These are phyloP conservation scores for Tetratostichococcus sp. DNA, from an alignment of 139 green algal genomes.

Conservation along the genomic window DNA sequence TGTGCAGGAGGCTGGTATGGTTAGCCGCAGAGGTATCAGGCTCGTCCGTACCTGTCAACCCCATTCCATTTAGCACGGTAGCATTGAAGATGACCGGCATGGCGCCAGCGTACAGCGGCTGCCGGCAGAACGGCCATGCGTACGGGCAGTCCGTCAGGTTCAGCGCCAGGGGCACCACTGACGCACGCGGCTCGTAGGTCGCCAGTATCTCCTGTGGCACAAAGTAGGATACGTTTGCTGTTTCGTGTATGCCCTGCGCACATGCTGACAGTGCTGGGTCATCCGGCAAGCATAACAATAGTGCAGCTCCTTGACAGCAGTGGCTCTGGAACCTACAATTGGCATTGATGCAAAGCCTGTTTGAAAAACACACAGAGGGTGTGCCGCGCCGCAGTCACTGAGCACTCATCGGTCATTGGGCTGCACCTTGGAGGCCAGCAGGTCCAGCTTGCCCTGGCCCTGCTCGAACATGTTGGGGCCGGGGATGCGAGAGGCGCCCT, in stretches of 20 bases:
- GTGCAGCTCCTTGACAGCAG: no score
- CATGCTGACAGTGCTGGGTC: no score
- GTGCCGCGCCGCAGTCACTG: no score
- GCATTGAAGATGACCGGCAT: conserved; percentile 94
- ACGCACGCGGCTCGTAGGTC: conserved; percentile 82
- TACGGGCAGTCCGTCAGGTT: conserved; percentile 93
- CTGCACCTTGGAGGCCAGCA: conserved; percentile 53
- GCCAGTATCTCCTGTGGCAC: conserved; percentile 41
- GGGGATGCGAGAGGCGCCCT: conserved; percentile 74
- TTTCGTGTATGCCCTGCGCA: no score
- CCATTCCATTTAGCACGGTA: conserved; percentile 96
- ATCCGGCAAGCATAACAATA: no score
- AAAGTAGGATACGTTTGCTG: no score
- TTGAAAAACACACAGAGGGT: no score
- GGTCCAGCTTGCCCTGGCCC: conserved; percentile 65
- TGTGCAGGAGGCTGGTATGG: no score
- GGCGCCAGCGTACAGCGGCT: conserved; percentile 70
- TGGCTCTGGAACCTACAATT: no score
- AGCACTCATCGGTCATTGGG: conserved; percentile 2
- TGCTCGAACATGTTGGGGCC: conserved; percentile 83
- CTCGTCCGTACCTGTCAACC: conserved; percentile 45
- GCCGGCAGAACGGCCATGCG: conserved; percentile 92
- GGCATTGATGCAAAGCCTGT: no score
- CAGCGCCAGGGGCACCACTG: conserved; percentile 69
- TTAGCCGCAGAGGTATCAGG: no score